These are phyloP conservation scores for Neocatenulostroma microsporum DNA, from an alignment of 2,329 filamentous ascomycete genomes.

Conservation along the genomic window DNA sequence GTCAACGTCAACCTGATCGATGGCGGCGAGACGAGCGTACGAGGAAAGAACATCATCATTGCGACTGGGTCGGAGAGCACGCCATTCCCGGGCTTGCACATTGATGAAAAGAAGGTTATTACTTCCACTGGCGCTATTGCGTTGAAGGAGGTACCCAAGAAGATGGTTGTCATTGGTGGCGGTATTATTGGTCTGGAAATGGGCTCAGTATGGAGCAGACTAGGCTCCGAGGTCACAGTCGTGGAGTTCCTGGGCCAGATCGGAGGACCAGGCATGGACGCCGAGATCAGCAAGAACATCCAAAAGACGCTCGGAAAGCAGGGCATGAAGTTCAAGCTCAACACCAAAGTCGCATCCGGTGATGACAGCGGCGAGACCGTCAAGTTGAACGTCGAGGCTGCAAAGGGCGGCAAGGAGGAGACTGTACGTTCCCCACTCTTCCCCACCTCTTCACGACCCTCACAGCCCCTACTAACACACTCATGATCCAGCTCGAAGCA, in stretches of 20 bases:
- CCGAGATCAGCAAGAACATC: conserved; percentile 79
- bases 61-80: conserved; percentile 93
- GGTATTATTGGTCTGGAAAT: conserved; percentile 99
- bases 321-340: conserved; percentile 95
- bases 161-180: conserved; percentile 93
- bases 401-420: conserved; percentile 94
- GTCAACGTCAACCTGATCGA: conserved; percentile 64
- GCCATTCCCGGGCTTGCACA: conserved; percentile 88
- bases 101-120: conserved; percentile 96
- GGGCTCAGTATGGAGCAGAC: conserved; percentile 91
- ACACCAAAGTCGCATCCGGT: conserved; percentile 87
- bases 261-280: conserved; percentile 94
- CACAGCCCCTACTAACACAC: conserved; percentile 22
- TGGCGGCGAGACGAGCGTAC: conserved; percentile 78
- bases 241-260: conserved; percentile 96
- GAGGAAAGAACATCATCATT: conserved; percentile 96
- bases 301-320: conserved; percentile 95
- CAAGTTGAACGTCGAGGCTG: conserved; percentile 77
- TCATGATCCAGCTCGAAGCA: conserved; percentile 83
- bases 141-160: conserved; percentile 84
- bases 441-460: too few relatives aligned
- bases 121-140: conserved; percentile 93
- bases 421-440: too few relatives aligned
- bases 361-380: conserved; percentile 71
- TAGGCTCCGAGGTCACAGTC: conserved; percentile 90